Conservation (phyloP, 176 grass and related monocot genomes). For the Oropetium thomaeum region DNA sequence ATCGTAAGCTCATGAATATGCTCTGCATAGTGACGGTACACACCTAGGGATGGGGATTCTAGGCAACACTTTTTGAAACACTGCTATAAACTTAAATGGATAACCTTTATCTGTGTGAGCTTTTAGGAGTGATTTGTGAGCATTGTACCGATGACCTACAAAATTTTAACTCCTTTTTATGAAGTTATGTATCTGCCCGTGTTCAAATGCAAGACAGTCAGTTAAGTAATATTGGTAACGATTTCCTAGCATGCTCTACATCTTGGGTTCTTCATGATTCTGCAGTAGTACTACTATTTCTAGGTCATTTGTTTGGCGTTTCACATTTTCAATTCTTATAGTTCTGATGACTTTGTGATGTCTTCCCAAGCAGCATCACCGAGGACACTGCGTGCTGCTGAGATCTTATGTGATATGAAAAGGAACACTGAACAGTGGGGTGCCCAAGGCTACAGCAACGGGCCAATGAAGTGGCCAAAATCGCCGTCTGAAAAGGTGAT, state of each 20-base stretch:
- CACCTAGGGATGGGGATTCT: too few species aligned
- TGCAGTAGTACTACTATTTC: conserved; percentile 27
- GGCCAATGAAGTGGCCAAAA: conserved; percentile 62
- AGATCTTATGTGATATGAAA: conserved; percentile 77
- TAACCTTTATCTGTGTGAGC: too few species aligned
- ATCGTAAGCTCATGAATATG: too few species aligned
- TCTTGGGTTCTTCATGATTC: conserved; percentile 3
- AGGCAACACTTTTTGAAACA: too few species aligned
- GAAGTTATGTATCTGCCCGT: not conserved
- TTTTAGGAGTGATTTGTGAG: too few species aligned
- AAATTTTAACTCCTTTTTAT: not conserved
- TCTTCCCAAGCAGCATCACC: conserved; percentile 45
- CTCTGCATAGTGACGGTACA: too few species aligned
- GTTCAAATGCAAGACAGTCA: conserved; percentile 11
- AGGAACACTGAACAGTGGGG: conserved; percentile 35
- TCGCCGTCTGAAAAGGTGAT: conserved; percentile 65
- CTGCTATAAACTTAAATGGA: not conserved
- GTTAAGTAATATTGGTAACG: not conserved
- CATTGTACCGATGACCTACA: conserved; percentile 3
- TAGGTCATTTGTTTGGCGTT: not conserved
- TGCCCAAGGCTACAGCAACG: conserved; percentile 43
- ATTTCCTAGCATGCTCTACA: not conserved
- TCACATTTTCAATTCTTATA: conserved; percentile 4
- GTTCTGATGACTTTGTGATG: conserved; percentile 15
- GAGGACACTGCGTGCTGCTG: conserved; percentile 51